Evolutionary conservation across 2,329 filamentous ascomycete genomes (phyloP), one percentile per base, ranked within the genome.

Genomic region (Ceratocystis lukuohia): DNA sequence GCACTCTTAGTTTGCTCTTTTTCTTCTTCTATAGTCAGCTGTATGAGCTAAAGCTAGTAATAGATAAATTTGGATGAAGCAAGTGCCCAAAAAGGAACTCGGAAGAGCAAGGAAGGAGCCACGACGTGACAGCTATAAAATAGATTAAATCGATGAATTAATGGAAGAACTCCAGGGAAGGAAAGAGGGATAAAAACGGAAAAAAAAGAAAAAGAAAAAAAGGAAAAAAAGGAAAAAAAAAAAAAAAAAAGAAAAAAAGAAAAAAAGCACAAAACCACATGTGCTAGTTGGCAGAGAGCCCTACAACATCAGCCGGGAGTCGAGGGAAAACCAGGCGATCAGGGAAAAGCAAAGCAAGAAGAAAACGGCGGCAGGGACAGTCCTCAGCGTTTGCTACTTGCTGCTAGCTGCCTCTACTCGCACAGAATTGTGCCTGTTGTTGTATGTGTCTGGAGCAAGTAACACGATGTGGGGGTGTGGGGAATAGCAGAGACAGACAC

Each of bases 391-490:
- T 25, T 50, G 48, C 22, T 50, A 33, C 53, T 57, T 57, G 20
- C 48, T 53, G 20, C 10, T 15, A 7, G 45, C 12, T n/a, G 15
- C 17, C 17, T 17, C 20, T 57, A 28, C 25, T 57, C 25, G 7
- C 25, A 57, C 25, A 7, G 10, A 12, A 28, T 33, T 57, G 17
- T 17, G 17, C 46, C 20, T 50, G 46, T 50, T 50, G 33, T 37
- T 10, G 33, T 37, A 28, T 28, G 33, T 37, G 33, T 37, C 53
- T 33, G 15, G 28, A 57, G 53, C 53, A 57, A 57, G 53, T 57
- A 57, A 57, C 53, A 57, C 53, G 53, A 57, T 57, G 53, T 57
- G 53, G 53, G 53, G 53, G 53, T 57, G 53, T 57, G 53, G 53
- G 53, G 53, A 57, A 57, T 57, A 30, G 17, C 28, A 30, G 25